Percentiles rank a stretch among this genome's conserved stretches.
phyloP scores from a whole-genome alignment of 192 early-diverging fungal species.

The Entomortierella beljakovae region DNA sequence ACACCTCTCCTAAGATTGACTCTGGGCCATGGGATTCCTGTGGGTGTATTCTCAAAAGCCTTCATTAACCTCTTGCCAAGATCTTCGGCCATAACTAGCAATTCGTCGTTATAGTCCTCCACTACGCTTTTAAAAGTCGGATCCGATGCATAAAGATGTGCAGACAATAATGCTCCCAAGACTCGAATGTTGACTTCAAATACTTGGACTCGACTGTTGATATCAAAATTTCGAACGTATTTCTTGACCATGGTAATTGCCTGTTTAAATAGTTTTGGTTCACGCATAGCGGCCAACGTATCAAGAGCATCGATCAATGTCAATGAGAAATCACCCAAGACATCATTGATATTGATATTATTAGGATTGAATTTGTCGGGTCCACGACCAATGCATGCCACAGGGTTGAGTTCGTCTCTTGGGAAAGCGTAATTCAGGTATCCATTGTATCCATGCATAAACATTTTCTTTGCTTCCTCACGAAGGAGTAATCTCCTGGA shows the following conservation, averaged over 20 bases:
- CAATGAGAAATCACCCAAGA: constrained; percentile 93
- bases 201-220: constrained; percentile 91
- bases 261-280: constrained; percentile 23
- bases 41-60: constrained; percentile 86
- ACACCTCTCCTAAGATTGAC: constrained; percentile 86
- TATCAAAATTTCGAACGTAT: constrained; percentile 81
- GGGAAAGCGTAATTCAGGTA: constrained; percentile 92
- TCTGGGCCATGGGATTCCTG: constrained; percentile 86
- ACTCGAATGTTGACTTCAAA: constrained; percentile 96
- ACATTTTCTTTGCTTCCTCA: constrained; percentile 68
- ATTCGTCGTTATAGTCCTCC: constrained; percentile 80
- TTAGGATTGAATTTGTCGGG: constrained; percentile 71
- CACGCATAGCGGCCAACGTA: constrained; percentile 72
- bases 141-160: constrained; percentile 86
- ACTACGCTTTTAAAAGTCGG: constrained; percentile 66
- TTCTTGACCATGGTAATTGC: constrained; percentile 68
- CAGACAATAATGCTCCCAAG: constrained; percentile 90
- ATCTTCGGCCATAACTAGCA: constrained; percentile 82
- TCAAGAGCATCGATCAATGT: constrained; percentile 96
- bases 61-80: constrained; percentile 87
- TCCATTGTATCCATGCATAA: constrained; percentile 81
- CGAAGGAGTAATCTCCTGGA: constrained; percentile 36
- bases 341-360: constrained; percentile 85
- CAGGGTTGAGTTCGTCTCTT: constrained; percentile 90
- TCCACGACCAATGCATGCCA: constrained; percentile 81